Percentiles rank a stretch among this genome's conserved stretches.
Conservation (phyloP, 306 rosid species). For the Quercus ilex region DNA sequence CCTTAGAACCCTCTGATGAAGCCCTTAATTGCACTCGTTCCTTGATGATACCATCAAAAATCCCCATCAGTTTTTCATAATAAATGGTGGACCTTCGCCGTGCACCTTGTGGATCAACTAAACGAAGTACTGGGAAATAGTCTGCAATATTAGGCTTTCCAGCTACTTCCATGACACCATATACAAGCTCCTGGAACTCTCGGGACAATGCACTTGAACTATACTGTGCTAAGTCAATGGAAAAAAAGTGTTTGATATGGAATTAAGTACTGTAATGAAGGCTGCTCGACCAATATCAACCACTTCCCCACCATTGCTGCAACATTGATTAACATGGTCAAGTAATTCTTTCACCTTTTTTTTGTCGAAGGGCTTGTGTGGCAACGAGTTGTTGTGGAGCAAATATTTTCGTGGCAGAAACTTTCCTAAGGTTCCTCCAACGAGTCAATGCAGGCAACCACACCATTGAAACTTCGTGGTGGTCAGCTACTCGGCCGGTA, state of each 20-base stretch:
- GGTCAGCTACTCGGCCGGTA: not conserved
- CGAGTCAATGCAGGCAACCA: not conserved
- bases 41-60: constrained; percentile 8
- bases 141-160: not conserved
- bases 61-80: not conserved
- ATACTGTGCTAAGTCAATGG: not conserved
- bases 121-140: not conserved
- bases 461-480: not conserved
- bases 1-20: not conserved
- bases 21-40: not conserved
- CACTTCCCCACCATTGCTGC: not conserved
- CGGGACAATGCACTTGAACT: not conserved
- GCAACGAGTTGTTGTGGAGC: not conserved
- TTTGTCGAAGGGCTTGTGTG: not conserved
- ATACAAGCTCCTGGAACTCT: not conserved
- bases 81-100: not conserved
- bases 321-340: not conserved
- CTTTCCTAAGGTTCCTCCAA: constrained; percentile 1
- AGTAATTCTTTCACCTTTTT: not conserved
- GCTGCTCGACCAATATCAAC: not conserved
- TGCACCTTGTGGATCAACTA: not conserved
- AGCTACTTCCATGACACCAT: not conserved
- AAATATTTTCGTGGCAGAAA: not conserved
- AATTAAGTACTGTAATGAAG: not conserved
- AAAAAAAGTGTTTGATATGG: not conserved